A percentile compares a stretch with the other conserved stretches of the same genome.
These are phyloP conservation scores for Cochlearia excelsa DNA, from an alignment of 345 rosid genomes.

Conservation along the genomic window DNA sequence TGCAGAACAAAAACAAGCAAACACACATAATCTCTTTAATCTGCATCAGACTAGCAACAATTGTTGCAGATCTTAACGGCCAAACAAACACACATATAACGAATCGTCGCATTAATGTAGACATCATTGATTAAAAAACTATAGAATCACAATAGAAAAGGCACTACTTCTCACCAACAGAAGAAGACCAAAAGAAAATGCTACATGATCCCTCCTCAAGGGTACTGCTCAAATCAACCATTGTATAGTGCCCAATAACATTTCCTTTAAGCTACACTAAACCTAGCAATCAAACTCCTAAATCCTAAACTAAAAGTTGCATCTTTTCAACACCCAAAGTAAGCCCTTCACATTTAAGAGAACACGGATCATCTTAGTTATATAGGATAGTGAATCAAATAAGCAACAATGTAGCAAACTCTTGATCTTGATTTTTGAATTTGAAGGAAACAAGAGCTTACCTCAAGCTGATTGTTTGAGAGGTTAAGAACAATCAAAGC, in stretches of 20 bases:
- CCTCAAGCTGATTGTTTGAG: constrained; percentile 76
- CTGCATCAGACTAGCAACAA: neutral
- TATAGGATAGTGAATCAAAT: no score
- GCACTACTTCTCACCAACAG: neutral
- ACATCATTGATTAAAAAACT: neutral
- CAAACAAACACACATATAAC: constrained; percentile 18
- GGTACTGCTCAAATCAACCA: no score
- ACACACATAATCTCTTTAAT: neutral
- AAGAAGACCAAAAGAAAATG: constrained; percentile 1
- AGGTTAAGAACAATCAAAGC: constrained; percentile 64
- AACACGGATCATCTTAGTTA: no score
- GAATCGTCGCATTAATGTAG: constrained; percentile 7
- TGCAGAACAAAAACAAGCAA: constrained; percentile 9
- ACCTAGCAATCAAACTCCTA: neutral
- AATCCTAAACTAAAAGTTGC: constrained; percentile 1
- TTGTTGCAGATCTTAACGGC: neutral
- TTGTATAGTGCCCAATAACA: neutral
- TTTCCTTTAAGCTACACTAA: no score
- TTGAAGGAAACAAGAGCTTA: constrained; percentile 23
- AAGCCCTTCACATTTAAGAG: no score
- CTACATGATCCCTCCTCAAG: neutral
- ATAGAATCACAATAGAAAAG: constrained; percentile 5
- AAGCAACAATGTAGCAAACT: neutral
- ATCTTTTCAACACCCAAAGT: no score
- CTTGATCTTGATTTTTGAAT: neutral